A percentile compares a stretch with the other conserved stretches of the same genome.
Evolutionary conservation across 768 basidiomycete species (phyloP).

Genomic region (Hygrocybe punicea): DNA sequence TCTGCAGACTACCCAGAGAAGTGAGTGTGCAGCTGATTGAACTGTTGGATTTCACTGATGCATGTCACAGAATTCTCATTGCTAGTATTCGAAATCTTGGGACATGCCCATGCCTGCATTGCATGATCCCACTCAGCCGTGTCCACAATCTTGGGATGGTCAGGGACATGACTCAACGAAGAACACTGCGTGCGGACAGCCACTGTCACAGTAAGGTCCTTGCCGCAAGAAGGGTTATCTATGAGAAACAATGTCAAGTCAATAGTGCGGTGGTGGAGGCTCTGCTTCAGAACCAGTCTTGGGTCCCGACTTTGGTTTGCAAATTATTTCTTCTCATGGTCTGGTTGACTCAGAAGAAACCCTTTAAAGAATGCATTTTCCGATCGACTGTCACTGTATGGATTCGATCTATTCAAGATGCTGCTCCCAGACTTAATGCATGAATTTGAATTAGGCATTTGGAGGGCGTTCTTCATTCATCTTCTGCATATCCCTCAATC

Average conservation of each 20-base stretch:
- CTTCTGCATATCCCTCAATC: constrained; percentile 8
- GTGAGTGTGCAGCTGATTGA: neutral
- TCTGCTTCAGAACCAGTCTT: neutral
- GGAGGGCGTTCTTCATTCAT: constrained; percentile 6
- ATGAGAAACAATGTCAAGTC: neutral
- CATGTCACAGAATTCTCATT: neutral
- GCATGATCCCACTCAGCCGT: neutral
- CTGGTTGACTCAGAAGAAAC: neutral
- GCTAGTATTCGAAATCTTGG: constrained; percentile 4
- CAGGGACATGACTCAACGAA: neutral
- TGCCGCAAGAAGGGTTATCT: neutral
- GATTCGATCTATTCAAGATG: constrained; percentile 6
- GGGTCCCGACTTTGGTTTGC: neutral
- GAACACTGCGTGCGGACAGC: neutral
- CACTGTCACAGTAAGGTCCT: neutral
- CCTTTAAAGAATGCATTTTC: constrained; percentile 11
- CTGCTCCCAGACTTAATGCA: constrained; percentile 10
- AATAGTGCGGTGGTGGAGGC: neutral
- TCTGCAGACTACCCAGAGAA: constrained; percentile 28
- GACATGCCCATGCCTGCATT: constrained; percentile 5
- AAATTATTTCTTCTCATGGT: neutral
- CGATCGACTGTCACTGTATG: constrained; percentile 1
- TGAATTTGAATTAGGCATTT: constrained; percentile 6
- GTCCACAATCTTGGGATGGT: constrained; percentile 1
- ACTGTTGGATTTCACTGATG: neutral